Conservation (phyloP, 1,284 basidiomycete species). For the Bondarzewia mesenterica region DNA sequence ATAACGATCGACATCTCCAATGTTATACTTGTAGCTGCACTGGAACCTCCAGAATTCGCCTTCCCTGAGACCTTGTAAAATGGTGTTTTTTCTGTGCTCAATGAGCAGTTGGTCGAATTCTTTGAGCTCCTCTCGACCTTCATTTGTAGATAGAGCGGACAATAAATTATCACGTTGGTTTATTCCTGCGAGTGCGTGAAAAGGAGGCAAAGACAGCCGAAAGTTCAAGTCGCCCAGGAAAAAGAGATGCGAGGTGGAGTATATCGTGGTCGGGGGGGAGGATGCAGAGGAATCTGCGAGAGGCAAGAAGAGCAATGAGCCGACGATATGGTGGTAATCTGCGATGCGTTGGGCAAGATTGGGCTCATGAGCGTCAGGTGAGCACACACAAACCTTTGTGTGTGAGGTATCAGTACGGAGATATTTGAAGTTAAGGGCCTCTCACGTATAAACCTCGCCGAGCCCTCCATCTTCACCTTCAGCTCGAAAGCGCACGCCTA, state of each 20-base stretch:
- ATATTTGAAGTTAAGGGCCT: no score
- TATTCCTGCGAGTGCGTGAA: slow-evolving; percentile 32
- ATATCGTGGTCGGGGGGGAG: slow-evolving; percentile 50
- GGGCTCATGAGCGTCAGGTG: slow-evolving; percentile 85
- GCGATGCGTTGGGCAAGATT: slow-evolving; percentile 66
- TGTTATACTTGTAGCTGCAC: slow-evolving; percentile 82
- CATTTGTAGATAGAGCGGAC: slow-evolving; percentile 40
- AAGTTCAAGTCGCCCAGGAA: slow-evolving; percentile 90
- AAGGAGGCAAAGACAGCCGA: slow-evolving; percentile 54
- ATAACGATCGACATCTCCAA: slow-evolving; percentile 76
- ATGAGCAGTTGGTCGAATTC: slow-evolving; percentile 71
- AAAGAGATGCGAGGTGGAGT: slow-evolving; percentile 79
- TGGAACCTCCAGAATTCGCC: slow-evolving; percentile 82
- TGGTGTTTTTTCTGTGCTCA: slow-evolving; percentile 54
- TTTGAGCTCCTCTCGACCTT: slow-evolving; percentile 54
- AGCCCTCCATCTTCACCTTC: slow-evolving; percentile 40
- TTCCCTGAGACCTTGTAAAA: slow-evolving; percentile 71
- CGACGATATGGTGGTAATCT: slow-evolving; percentile 80
- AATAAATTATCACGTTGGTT: slow-evolving; percentile 27
- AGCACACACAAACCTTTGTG: slow-evolving; percentile 81
- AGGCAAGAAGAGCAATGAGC: slow-evolving; percentile 73
- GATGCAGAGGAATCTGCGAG: slow-evolving; percentile 33
- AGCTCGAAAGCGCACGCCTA: slow-evolving; percentile 80
- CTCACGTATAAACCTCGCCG: slow-evolving; percentile 80
- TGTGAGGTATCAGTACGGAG: slow-evolving; percentile 6